Evolutionary conservation across 441 rosid species (phyloP).

Genomic region (Pelargonium myrrhifolium): DNA sequence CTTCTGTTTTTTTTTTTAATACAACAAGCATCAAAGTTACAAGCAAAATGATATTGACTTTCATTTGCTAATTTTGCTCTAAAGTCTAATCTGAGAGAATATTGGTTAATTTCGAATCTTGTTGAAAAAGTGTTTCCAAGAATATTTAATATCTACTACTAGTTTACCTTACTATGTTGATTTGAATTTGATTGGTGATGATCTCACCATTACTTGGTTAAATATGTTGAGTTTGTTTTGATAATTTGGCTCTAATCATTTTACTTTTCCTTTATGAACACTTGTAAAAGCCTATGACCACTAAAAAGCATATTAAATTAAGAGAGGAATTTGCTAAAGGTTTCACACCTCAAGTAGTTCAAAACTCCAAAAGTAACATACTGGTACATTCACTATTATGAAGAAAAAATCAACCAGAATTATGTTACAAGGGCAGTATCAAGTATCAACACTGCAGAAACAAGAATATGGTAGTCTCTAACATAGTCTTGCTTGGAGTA

Average conservation of each 20-base stretch:
- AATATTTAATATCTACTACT: not conserved
- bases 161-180: conserved; percentile 4
- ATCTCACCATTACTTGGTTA: not conserved
- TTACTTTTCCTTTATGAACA: not conserved
- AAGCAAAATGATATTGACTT: conserved; percentile 3
- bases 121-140: not conserved
- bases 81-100: conserved; percentile 3
- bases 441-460: not conserved
- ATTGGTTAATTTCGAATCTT: not conserved
- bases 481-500: not conserved
- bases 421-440: not conserved
- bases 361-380: not conserved
- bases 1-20: not conserved
- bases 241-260: not conserved
- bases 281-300: not conserved
- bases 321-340: conserved; percentile 1
- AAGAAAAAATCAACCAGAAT: not conserved
- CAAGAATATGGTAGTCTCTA: not conserved
- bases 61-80: not conserved
- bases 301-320: not conserved
- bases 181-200: conserved; percentile 6
- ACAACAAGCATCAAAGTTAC: not conserved
- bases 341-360: not conserved
- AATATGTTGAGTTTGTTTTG: conserved; percentile 7
- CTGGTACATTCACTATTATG: not conserved